Evolutionary conservation across 192 early-diverging fungal species (phyloP), one percentile per base, ranked within the genome.

Genomic region (Coemansia umbellata): DNA sequence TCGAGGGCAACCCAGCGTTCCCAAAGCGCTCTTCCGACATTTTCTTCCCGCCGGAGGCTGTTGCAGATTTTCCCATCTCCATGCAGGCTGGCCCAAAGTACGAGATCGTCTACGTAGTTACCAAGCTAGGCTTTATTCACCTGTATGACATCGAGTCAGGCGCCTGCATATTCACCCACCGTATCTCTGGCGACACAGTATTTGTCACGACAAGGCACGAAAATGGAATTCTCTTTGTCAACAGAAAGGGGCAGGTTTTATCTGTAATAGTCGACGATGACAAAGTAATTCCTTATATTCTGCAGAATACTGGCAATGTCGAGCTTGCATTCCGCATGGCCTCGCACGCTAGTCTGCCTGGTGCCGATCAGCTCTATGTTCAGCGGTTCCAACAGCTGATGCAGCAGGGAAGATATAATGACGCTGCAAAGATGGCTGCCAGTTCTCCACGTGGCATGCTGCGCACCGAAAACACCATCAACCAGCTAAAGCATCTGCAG

Each of bases 51-150:
- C 79, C 92, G 19, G 96, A 97, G 69, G 93, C 94, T 19, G 86
- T 85, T 19, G 82, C 74, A 44, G 96, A 99, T 64, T 99, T 97
- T 67, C 96, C 96, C 18, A 94, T 99, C 3, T 82, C 93, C 5
- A 94, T 97, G 93, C 94, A 97, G 74, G 84, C 95, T 45, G 88
- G 89, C 37, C 86, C 89, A 44, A 95, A 94, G 78, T 92, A 94
- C 78, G 89, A 89, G 58, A 83, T 99, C 31, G 90, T 97, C 36
- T 99, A 86, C 69, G 70, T 99, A 39, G 90, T 97, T 21, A 99
- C 96, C 45, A 99, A 99, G 81, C 94, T 90, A 66, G 96, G 96
- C 5, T 99, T 91, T 63, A 91, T 99, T 60, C 95, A 97, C 60
- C 74, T 99, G 24, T 97, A 94, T 73, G 96, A 99, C 58, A 78